A percentile compares a stretch with the other conserved stretches of the same genome.
These are phyloP conservation scores for Metschnikowia kofuensis DNA, from an alignment of 805 yeast species.

Conservation along the genomic window DNA sequence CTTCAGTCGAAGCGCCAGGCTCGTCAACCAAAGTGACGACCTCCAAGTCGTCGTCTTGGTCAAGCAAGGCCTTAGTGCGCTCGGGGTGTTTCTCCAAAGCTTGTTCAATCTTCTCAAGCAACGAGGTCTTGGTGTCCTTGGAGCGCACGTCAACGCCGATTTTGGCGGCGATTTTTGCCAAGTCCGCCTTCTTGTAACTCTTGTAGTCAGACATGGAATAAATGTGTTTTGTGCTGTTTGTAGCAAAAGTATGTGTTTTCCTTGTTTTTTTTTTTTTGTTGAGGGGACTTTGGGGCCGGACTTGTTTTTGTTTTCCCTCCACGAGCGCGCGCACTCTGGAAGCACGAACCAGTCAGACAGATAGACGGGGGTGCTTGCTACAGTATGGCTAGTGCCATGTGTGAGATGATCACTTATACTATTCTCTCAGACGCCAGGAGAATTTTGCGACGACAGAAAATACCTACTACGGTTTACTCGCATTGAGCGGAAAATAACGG, in stretches of 20 bases:
- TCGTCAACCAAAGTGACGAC: slow-evolving; percentile 36
- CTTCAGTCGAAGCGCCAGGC: slow-evolving; percentile 21
- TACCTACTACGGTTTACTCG: too few relatives aligned
- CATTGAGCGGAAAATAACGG: too few relatives aligned
- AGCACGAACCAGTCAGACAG: not conserved
- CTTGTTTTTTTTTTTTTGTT: not conserved
- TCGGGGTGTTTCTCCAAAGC: slow-evolving; percentile 28
- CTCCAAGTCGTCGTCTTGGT: slow-evolving; percentile 26
- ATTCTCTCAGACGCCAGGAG: too few relatives aligned
- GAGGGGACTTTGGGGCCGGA: slow-evolving; percentile 2
- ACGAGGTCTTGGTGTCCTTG: slow-evolving; percentile 41
- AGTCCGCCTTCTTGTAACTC: slow-evolving; percentile 39
- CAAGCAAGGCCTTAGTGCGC: slow-evolving; percentile 22
- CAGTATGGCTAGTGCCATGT: too few relatives aligned
- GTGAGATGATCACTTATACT: too few relatives aligned
- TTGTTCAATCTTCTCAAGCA: slow-evolving; percentile 36
- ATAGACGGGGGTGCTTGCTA: not conserved
- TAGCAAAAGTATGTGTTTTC: slow-evolving; percentile 1
- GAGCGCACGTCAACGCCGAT: slow-evolving; percentile 32
- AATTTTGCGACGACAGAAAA: too few relatives aligned
- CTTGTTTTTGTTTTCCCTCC: slow-evolving; percentile 8
- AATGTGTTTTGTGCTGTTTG: not conserved
- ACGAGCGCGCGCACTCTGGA: slow-evolving; percentile 4
- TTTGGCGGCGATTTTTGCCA: slow-evolving; percentile 33
- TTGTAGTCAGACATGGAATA: slow-evolving; percentile 33